Evolutionary conservation across 768 basidiomycete genomes (phyloP), one percentile per base, ranked within the genome.

Genomic region (Suillus sp.): DNA sequence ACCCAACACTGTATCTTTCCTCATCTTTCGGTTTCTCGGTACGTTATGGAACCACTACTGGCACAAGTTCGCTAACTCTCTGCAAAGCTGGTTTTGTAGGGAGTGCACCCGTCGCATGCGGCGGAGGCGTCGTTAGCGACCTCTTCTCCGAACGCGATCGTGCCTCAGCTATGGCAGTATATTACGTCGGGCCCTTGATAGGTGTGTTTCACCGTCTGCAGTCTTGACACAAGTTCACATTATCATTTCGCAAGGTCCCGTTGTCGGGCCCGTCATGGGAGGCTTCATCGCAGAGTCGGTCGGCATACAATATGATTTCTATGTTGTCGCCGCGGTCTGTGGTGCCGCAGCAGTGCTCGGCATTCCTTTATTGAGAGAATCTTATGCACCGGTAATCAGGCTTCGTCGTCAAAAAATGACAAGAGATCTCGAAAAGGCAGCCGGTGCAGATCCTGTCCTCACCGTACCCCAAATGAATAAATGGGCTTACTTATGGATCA

Each of bases 1-100:
- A 11, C 88, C 89, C 2, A 84, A 72, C 14, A 79, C 81, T 4
- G 79, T 75, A 1, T 62, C 81, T 3, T 78, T 93, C 40, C 82
- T 92, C 34, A 84, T 69, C 7, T 89, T 92, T 73, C 88, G 91
- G 45, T 83, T 92, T 69, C 76, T 93, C 10, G 75, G 91, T 91
- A 68, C n/a, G 20, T 53, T 6, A n/a, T 13, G 2, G 30, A 32
- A 53, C 30, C 10, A 6, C 20, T n/a, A 32, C 20, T 10, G 4
- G 22, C 8, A 1, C 40, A 9, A 7, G 2, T 40, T 22, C 16
- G 37, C 50, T 37, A 60, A 59, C 3, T 64, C 50, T 59, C 6
- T 25, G 37, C 60, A 10, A 54, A 90, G 89, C 83, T 67, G 90
- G 90, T 0, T 80, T 89, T 48, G 81, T 81, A 0, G 90, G 86